Conservation (phyloP, 129 eudicot species). For the Flaveria bidentis region DNA sequence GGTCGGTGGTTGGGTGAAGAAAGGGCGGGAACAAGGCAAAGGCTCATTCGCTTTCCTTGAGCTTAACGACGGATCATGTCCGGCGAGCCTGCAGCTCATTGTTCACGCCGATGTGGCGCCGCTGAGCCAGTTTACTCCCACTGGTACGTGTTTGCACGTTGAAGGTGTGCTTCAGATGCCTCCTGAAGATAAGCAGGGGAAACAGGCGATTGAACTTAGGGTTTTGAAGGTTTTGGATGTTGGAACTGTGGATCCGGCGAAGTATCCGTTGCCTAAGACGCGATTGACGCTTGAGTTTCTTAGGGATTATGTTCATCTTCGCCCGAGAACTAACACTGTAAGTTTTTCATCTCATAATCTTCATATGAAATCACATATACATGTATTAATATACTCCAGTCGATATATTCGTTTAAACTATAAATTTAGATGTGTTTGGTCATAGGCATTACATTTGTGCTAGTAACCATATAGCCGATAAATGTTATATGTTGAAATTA, state of each 20-base stretch:
- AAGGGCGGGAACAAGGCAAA: slow-evolving; percentile 77
- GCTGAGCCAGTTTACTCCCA: slow-evolving; percentile 48
- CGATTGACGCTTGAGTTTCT: slow-evolving; percentile 62
- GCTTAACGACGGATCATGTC: slow-evolving; percentile 87
- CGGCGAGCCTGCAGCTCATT: slow-evolving; percentile 76
- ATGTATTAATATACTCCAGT: background rate
- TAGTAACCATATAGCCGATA: no score
- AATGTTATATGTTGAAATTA: no score
- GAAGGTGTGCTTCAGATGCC: slow-evolving; percentile 70
- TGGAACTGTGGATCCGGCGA: slow-evolving; percentile 65
- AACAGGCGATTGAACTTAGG: slow-evolving; percentile 67
- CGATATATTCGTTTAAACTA: background rate
- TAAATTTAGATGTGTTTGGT: background rate
- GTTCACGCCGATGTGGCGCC: slow-evolving; percentile 50
- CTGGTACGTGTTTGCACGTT: slow-evolving; percentile 81
- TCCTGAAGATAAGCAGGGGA: slow-evolving; percentile 61
- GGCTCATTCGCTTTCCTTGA: slow-evolving; percentile 76
- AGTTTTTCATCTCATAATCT: background rate
- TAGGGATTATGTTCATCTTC: slow-evolving; percentile 78
- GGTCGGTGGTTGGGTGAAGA: slow-evolving; percentile 94
- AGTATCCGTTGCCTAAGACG: slow-evolving; percentile 84
- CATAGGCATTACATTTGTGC: background rate
- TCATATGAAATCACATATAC: no score
- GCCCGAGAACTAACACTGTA: slow-evolving; percentile 74
- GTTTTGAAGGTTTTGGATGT: slow-evolving; percentile 55